These are phyloP conservation scores for Kernera saxatilis DNA, from an alignment of 345 rosid species.

Conservation along the genomic window DNA sequence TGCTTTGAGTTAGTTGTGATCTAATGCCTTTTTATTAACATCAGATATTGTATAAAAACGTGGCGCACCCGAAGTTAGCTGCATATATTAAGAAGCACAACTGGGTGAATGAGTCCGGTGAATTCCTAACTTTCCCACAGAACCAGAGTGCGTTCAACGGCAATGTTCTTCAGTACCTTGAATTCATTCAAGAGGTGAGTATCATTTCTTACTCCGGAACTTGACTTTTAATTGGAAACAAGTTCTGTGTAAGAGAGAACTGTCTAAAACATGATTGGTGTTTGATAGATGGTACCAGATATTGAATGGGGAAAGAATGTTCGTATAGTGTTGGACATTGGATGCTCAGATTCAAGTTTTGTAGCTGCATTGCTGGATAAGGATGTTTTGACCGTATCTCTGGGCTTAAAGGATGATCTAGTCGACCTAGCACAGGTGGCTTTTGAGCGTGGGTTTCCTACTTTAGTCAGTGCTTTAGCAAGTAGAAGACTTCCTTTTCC, in stretches of 20 bases:
- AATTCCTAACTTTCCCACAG: constrained; percentile 64
- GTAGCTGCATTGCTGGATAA: constrained; percentile 73
- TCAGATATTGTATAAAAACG: constrained; percentile 75
- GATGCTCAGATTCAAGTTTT: constrained; percentile 70
- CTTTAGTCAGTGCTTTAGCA: constrained; percentile 63
- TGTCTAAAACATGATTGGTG: constrained; percentile 33
- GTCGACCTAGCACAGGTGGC: constrained; percentile 89
- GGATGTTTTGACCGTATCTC: constrained; percentile 62
- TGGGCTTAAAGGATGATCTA: constrained; percentile 88
- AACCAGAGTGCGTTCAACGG: constrained; percentile 70
- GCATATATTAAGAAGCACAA: constrained; percentile 62
- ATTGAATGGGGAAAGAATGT: constrained; percentile 99
- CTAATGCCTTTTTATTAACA: constrained; percentile 14
- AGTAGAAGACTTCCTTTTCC: constrained; percentile 87
- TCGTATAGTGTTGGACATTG: constrained; percentile 79
- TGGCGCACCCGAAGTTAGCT: constrained; percentile 90
- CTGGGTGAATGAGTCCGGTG: constrained; percentile 69
- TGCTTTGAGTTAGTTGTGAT: constrained; percentile 8
- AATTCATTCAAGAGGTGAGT: constrained; percentile 87
- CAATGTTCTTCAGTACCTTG: constrained; percentile 83
- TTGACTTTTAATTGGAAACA: background rate
- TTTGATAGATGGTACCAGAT: constrained; percentile 93
- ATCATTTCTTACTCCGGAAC: constrained; percentile 5
- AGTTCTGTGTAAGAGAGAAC: constrained; percentile 14
- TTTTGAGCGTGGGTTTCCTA: constrained; percentile 88